Evolutionary conservation across 106 monocot species (phyloP).

Genomic region (Dendrobium catenatum): DNA sequence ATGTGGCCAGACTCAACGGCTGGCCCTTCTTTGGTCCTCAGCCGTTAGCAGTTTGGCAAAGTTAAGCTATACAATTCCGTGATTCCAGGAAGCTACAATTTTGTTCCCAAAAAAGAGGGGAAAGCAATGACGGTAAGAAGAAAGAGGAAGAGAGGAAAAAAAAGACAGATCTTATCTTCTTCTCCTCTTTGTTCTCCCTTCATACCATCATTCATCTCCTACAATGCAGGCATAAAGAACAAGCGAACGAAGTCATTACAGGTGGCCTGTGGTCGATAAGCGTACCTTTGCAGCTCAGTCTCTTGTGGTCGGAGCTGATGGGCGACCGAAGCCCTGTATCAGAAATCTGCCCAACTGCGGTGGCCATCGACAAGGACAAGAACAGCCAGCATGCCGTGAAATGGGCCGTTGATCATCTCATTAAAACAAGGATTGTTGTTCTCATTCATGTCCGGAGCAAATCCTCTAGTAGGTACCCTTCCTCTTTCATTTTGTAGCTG

Average conservation of each 20-base stretch:
- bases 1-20: neutral
- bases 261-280: too few relatives aligned
- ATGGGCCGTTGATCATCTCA: slow-evolving; percentile 39
- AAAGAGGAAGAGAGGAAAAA: neutral
- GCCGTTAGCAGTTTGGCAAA: too few relatives aligned
- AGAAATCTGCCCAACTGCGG: slow-evolving; percentile 22
- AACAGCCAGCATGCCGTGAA: slow-evolving; percentile 60
- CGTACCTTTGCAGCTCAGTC: too few relatives aligned
- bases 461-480: slow-evolving; percentile 8
- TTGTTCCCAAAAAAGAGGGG: neutral
- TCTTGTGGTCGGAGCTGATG: neutral
- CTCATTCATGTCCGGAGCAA: slow-evolving; percentile 56
- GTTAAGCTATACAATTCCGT: too few relatives aligned
- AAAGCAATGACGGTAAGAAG: neutral
- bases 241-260: too few relatives aligned
- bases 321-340: neutral
- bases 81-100: neutral
- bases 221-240: too few relatives aligned
- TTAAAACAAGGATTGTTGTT: slow-evolving; percentile 19
- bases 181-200: neutral
- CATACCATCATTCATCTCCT: too few relatives aligned
- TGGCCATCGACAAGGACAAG: slow-evolving; percentile 75
- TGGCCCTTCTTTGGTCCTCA: too few relatives aligned
- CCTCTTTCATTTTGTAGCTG: neutral
- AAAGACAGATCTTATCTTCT: neutral